Evolutionary conservation across 768 basidiomycete species (phyloP).

Genomic region (Tulasnella sp.): DNA sequence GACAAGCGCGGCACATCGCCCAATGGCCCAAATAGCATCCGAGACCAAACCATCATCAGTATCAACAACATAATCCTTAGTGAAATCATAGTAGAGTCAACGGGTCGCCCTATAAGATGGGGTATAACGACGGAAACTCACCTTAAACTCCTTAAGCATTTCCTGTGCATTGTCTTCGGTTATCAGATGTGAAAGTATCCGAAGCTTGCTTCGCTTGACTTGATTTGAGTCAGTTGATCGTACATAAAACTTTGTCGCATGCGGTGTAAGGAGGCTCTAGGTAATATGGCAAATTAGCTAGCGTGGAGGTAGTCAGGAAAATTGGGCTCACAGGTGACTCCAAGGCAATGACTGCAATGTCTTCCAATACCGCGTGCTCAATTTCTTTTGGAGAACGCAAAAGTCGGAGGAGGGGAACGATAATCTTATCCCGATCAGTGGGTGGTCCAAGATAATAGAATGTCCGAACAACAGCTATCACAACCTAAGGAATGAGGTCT

Average conservation of each 20-base stretch:
- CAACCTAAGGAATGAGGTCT: conserved; percentile 40
- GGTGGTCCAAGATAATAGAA: conserved; percentile 62
- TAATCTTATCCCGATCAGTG: conserved; percentile 41
- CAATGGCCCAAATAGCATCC: conserved; percentile 66
- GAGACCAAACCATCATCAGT: conserved; percentile 55
- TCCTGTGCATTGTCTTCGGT: conserved; percentile 51
- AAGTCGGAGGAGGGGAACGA: conserved; percentile 62
- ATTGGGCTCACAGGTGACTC: conserved; percentile 40
- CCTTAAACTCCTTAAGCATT: conserved; percentile 74
- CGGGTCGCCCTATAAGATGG: background rate
- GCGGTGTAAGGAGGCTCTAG: conserved; percentile 50
- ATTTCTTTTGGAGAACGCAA: conserved; percentile 56
- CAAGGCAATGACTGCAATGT: conserved; percentile 52
- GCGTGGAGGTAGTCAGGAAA: background rate
- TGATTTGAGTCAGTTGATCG: conserved; percentile 50
- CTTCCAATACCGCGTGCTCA: conserved; percentile 59
- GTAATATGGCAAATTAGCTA: background rate
- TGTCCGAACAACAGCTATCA: conserved; percentile 57
- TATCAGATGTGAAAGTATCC: conserved; percentile 53
- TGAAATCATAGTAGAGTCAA: background rate
- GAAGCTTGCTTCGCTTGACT: conserved; percentile 65
- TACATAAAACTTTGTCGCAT: conserved; percentile 56
- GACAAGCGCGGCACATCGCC: conserved; percentile 52
- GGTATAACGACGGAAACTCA: conserved; percentile 29
- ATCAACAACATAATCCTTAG: conserved; percentile 72